Evolutionary conservation across 768 basidiomycete genomes (phyloP).

Genomic region (Hemileccinum rubropunctum): DNA sequence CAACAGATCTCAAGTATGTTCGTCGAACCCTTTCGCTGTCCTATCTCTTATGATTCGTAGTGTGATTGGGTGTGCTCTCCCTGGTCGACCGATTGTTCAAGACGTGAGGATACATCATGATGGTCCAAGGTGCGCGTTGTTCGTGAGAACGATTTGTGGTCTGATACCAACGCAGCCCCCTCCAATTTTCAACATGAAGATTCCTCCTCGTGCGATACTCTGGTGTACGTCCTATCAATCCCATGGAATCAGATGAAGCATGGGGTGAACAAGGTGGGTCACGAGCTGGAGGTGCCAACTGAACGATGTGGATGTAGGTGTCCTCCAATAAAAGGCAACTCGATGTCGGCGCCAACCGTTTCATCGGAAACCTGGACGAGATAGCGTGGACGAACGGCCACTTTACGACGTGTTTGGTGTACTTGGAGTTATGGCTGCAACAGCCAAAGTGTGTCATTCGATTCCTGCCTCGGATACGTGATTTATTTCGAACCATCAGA

Average conservation of each 20-base stretch:
- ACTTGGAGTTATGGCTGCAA: constrained; percentile 90
- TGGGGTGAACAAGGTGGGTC: constrained; percentile 98
- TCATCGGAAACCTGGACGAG: constrained; percentile 93
- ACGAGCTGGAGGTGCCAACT: constrained; percentile 4
- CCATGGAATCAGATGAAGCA: constrained; percentile 86
- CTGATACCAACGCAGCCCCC: constrained; percentile 34
- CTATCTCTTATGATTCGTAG: constrained; percentile 12
- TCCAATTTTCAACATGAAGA: constrained; percentile 70
- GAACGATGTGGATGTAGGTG: constrained; percentile 50
- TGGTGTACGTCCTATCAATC: constrained; percentile 34
- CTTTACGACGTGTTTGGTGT: constrained; percentile 95
- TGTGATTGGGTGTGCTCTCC: constrained; percentile 46
- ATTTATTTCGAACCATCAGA: constrained; percentile 43
- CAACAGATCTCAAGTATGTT: constrained; percentile 54
- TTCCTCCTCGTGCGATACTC: constrained; percentile 67
- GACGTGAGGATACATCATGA: constrained; percentile 68
- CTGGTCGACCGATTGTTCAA: constrained; percentile 72
- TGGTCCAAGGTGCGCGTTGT: constrained; percentile 38
- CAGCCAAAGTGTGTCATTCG: constrained; percentile 61
- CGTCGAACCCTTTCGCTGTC: background rate
- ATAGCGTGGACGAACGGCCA: constrained; percentile 90
- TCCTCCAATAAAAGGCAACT: constrained; percentile 98
- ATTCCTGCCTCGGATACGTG: background rate
- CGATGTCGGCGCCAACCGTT: constrained; percentile 96
- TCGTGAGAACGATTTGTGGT: background rate